Evolutionary conservation across 1,284 basidiomycete genomes (phyloP).

Genomic region (Apiotrichum veenhuisii): DNA sequence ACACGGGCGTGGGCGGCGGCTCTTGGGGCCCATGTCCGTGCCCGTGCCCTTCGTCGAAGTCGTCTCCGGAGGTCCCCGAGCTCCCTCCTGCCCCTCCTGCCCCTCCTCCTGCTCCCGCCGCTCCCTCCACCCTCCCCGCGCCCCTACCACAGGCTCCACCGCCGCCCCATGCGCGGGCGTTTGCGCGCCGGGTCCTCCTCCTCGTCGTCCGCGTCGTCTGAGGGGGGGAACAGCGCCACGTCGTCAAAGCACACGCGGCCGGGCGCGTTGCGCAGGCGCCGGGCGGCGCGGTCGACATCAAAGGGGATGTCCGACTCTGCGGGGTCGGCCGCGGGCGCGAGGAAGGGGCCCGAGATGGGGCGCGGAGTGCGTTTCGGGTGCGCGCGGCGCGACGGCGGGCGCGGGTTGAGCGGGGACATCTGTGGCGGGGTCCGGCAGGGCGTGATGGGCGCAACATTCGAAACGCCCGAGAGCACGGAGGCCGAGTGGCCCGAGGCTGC

Average conservation of each 20-base stretch:
- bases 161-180: conserved; percentile 1
- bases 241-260: conserved; percentile 15
- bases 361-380: neutral
- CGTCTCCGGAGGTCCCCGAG: too few relatives aligned
- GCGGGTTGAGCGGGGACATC: neutral
- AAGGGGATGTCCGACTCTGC: conserved; percentile 1
- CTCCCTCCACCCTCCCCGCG: neutral
- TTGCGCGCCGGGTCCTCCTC: neutral
- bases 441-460: neutral
- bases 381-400: neutral
- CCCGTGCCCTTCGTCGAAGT: too few relatives aligned
- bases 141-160: conserved; percentile 12
- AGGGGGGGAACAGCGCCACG: conserved; percentile 10
- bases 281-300: conserved; percentile 11
- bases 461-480: too few relatives aligned
- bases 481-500: too few relatives aligned
- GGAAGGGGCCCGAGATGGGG: conserved; percentile 3
- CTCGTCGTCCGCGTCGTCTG: conserved; percentile 6
- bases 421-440: neutral
- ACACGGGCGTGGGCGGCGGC: too few relatives aligned
- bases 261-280: conserved; percentile 1
- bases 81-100: too few relatives aligned
- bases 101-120: too few relatives aligned
- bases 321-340: neutral
- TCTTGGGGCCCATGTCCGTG: too few relatives aligned